These are phyloP conservation scores for Telopea speciosissima DNA, from an alignment of 177 flowering plant species.

Conservation along the genomic window DNA sequence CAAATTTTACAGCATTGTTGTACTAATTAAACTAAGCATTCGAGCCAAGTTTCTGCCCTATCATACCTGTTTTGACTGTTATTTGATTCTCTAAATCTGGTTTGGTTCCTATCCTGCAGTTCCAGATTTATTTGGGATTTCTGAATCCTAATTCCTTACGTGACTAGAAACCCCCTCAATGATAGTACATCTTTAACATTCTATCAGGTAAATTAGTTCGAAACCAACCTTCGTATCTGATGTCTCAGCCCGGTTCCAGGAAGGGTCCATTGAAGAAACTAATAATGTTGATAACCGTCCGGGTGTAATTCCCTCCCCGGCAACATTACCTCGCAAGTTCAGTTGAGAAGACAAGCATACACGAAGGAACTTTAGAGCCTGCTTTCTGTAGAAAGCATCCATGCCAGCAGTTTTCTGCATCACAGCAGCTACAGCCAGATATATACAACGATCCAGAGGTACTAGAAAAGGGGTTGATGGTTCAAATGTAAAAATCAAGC, in stretches of 20 bases:
- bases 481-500: conserved; percentile 93
- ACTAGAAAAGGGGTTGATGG: conserved; percentile 96
- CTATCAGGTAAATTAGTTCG: not conserved
- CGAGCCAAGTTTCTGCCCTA: too few species aligned
- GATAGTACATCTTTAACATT: not conserved
- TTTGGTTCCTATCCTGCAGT: too few species aligned
- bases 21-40: too few species aligned
- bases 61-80: too few species aligned
- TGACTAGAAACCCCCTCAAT: not conserved
- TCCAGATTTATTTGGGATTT: too few species aligned
- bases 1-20: too few species aligned
- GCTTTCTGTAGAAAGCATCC: conserved; percentile 84
- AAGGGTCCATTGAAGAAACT: conserved; percentile 62
- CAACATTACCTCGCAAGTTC: conserved; percentile 66
- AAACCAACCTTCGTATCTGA: conserved; percentile 70
- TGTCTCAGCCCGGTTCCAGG: conserved; percentile 61
- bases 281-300: conserved; percentile 55
- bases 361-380: conserved; percentile 84
- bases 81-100: too few species aligned
- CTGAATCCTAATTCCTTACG: too few species aligned
- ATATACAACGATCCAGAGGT: conserved; percentile 92
- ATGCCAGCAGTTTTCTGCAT: conserved; percentile 50
- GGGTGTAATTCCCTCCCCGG: conserved; percentile 57
- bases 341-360: conserved; percentile 90
- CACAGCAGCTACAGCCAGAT: conserved; percentile 84